Conservation (phyloP, 192 early-diverging fungal genomes). For the Chytriomyces confervae region DNA sequence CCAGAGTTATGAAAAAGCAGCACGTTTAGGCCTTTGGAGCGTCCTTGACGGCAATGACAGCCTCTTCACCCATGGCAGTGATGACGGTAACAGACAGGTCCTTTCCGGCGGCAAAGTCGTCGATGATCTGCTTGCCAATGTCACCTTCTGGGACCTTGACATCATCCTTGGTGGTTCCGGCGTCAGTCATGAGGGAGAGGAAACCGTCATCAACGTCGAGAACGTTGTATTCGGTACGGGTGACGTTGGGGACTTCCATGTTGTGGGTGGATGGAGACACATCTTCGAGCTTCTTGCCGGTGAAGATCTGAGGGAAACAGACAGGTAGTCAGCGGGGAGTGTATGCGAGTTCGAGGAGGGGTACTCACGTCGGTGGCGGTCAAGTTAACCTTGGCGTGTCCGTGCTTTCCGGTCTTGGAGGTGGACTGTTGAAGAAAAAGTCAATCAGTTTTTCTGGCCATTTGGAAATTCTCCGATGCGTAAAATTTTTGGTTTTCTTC, state of each 20-base stretch:
- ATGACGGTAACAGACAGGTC: slow-evolving; percentile 86
- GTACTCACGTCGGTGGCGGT: slow-evolving; percentile 76
- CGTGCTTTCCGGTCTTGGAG: slow-evolving; percentile 99
- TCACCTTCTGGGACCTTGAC: slow-evolving; percentile 91
- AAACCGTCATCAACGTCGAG: slow-evolving; percentile 90
- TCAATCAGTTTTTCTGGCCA: not conserved
- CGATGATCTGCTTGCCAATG: slow-evolving; percentile 73
- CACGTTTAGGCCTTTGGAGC: slow-evolving; percentile 57
- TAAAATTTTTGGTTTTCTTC: not conserved
- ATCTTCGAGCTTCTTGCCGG: slow-evolving; percentile 97
- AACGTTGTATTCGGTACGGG: slow-evolving; percentile 82
- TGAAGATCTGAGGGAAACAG: slow-evolving; percentile 77
- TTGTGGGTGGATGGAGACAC: slow-evolving; percentile 99
- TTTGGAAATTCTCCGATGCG: not conserved
- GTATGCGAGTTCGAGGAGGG: not conserved
- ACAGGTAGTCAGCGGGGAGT: not conserved
- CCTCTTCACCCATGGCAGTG: slow-evolving; percentile 92
- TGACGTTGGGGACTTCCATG: slow-evolving; percentile 98
- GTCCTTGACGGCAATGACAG: slow-evolving; percentile 81
- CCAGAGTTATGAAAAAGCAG: slow-evolving; percentile 1
- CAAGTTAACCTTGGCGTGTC: slow-evolving; percentile 99
- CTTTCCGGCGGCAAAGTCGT: slow-evolving; percentile 77
- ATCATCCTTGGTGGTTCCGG: slow-evolving; percentile 92
- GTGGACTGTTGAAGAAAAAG: slow-evolving; percentile 66
- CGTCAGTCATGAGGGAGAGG: slow-evolving; percentile 81